Conservation (phyloP, 2,329 filamentous ascomycete genomes). For the Fusarium sp. region DNA sequence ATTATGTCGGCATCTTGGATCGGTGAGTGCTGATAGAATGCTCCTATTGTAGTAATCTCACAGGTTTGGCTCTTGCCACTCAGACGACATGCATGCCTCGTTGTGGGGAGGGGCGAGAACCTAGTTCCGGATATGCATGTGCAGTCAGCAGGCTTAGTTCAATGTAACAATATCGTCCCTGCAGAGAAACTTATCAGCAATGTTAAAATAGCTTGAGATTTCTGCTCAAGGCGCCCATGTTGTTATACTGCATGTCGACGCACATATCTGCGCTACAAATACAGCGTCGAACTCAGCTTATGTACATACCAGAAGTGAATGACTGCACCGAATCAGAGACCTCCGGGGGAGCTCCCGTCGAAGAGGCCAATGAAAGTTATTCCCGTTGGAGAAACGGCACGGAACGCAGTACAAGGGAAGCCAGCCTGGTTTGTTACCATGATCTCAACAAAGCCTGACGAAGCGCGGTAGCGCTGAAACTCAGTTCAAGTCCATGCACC, state of each 20-base stretch:
- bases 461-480: conserved; percentile 15
- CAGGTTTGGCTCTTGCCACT: background rate
- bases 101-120: background rate
- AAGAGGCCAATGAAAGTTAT: conserved; percentile 1
- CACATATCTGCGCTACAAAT: background rate
- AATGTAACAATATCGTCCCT: background rate
- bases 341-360: background rate
- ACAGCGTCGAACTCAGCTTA: background rate
- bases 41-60: background rate
- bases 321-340: background rate
- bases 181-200: background rate
- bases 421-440: background rate
- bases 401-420: conserved; percentile 17
- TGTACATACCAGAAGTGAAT: conserved; percentile 1
- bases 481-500: background rate
- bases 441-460: conserved; percentile 17
- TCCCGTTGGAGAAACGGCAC: conserved; percentile 11
- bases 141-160: background rate
- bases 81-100: background rate
- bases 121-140: background rate
- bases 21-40: background rate
- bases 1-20: background rate
- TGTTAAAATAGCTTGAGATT: background rate
- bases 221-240: background rate
- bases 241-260: background rate